These are phyloP conservation scores for Talaromyces rugulosus DNA, from an alignment of 2,329 filamentous ascomycete species.

Conservation along the genomic window DNA sequence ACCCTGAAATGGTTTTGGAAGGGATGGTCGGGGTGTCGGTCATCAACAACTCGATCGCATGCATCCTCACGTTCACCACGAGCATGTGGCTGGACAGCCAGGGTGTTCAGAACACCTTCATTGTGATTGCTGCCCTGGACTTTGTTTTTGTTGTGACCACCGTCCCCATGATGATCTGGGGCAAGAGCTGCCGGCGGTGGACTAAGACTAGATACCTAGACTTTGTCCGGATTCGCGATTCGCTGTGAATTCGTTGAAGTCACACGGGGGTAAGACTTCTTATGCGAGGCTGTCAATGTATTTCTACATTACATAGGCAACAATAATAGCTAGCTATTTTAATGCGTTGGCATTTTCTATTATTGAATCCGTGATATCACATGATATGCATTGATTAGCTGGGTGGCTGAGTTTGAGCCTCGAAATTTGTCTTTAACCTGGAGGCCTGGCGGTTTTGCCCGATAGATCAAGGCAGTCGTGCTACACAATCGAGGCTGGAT, in stretches of 20 bases:
- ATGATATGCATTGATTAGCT: background rate
- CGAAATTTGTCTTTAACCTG: no score
- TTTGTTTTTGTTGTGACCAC: conserved; percentile 50
- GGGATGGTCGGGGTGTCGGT: conserved; percentile 57
- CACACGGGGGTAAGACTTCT: background rate
- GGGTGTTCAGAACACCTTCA: conserved; percentile 46
- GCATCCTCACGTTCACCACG: conserved; percentile 52
- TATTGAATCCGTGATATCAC: no score
- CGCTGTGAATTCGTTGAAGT: background rate
- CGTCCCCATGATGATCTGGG: conserved; percentile 53
- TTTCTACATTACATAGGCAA: background rate
- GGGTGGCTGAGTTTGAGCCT: background rate
- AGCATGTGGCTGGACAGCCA: conserved; percentile 48
- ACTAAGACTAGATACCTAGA: conserved; percentile 45
- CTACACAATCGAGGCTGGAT: no score
- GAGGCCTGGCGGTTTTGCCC: no score
- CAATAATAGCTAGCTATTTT: background rate
- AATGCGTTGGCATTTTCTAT: background rate
- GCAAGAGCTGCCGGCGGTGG: conserved; percentile 47
- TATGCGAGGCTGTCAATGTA: background rate
- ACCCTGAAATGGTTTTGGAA: conserved; percentile 55
- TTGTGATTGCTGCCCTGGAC: conserved; percentile 49
- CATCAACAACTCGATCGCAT: conserved; percentile 54
- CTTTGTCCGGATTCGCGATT: conserved; percentile 48
- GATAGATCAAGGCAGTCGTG: no score